A percentile compares a stretch with the other conserved stretches of the same genome.
Conservation (phyloP, 2,329 filamentous ascomycete genomes). For the Cryphonectria japonica region DNA sequence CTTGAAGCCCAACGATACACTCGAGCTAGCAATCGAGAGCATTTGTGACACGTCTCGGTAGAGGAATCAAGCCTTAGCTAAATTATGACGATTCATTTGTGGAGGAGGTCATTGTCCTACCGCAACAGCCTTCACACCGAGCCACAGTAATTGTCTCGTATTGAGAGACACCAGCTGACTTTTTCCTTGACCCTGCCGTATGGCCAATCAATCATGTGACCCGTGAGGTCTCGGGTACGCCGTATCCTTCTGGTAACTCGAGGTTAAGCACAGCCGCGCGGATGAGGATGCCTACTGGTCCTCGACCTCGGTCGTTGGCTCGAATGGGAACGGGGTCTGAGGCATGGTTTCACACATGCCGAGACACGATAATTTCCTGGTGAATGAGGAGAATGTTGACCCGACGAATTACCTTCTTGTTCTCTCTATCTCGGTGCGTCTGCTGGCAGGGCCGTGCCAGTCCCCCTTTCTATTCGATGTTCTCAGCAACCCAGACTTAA, state of each 20-base stretch:
- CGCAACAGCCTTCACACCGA: slow-evolving; percentile 18
- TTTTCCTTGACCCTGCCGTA: slow-evolving; percentile 12
- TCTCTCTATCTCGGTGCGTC: not conserved
- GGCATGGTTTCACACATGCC: slow-evolving; percentile 19
- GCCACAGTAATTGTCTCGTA: slow-evolving; percentile 25
- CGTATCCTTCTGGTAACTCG: slow-evolving; percentile 8
- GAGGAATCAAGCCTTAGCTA: not conserved
- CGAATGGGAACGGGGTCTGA: slow-evolving; percentile 4
- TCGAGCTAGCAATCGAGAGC: not conserved
- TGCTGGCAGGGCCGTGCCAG: too few relatives aligned
- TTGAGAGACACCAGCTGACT: slow-evolving; percentile 17
- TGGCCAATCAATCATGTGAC: slow-evolving; percentile 9
- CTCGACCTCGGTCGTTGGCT: not conserved
- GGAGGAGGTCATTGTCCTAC: slow-evolving; percentile 16
- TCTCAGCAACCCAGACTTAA: not conserved
- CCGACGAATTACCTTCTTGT: not conserved
- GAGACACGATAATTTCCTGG: slow-evolving; percentile 15
- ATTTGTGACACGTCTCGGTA: slow-evolving; percentile 14
- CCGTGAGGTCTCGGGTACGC: slow-evolving; percentile 2
- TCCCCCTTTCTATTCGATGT: not conserved
- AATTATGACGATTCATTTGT: not conserved
- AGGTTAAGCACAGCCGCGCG: slow-evolving; percentile 9
- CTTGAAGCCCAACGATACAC: not conserved
- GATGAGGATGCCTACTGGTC: slow-evolving; percentile 6
- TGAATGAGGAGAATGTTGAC: slow-evolving; percentile 10